Percentiles rank a stretch among this genome's conserved stretches.
These are phyloP conservation scores for Pseudocercospora musae DNA, from an alignment of 2,329 filamentous ascomycete species.

Conservation along the genomic window DNA sequence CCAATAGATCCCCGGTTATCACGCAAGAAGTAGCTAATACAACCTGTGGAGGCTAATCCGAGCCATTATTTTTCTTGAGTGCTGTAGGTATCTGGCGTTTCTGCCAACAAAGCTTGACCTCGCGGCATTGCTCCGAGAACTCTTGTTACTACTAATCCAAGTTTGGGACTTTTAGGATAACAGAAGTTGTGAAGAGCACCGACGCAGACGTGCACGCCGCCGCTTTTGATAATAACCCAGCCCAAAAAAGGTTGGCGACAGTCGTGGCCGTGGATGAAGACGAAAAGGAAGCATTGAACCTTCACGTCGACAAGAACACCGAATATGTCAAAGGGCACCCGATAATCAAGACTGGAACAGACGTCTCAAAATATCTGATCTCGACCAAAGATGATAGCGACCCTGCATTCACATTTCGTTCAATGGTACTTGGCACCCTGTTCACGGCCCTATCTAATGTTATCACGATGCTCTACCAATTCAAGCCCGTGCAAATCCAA, in stretches of 20 bases:
- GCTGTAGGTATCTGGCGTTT: no score
- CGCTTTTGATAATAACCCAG: not conserved
- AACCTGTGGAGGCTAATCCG: no score
- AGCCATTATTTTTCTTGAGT: no score
- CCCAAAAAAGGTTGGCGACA: not conserved
- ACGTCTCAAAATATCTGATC: slow-evolving; percentile 17
- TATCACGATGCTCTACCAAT: slow-evolving; percentile 14
- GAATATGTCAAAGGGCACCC: slow-evolving; percentile 4
- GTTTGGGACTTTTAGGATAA: not conserved
- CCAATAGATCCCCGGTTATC: not conserved
- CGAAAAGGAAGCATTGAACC: not conserved
- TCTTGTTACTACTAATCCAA: no score
- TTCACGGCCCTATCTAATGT: slow-evolving; percentile 16
- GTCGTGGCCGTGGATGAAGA: not conserved
- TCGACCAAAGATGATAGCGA: slow-evolving; percentile 14
- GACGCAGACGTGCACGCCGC: not conserved
- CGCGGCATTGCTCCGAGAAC: not conserved
- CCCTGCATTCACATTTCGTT: slow-evolving; percentile 15
- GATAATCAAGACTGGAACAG: slow-evolving; percentile 10
- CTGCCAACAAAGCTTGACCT: no score
- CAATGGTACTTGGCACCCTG: slow-evolving; percentile 9
- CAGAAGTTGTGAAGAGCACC: not conserved
- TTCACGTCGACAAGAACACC: not conserved
- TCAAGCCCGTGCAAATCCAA: slow-evolving; percentile 12
- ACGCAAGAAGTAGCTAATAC: not conserved